These are phyloP conservation scores for Apiosordaria backusii DNA, from an alignment of 495 filamentous ascomycete species.

Conservation along the genomic window DNA sequence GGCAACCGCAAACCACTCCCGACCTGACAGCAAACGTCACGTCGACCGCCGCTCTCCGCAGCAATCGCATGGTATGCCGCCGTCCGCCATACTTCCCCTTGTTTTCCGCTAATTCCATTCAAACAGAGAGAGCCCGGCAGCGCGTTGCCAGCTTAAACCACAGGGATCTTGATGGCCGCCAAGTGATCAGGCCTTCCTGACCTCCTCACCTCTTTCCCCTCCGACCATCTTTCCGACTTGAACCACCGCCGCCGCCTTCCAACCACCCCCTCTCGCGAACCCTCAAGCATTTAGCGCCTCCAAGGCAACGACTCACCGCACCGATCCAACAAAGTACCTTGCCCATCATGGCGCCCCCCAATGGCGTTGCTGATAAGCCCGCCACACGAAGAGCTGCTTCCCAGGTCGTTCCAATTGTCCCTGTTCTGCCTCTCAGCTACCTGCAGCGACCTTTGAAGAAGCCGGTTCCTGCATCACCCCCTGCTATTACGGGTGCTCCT, in stretches of 20 bases:
- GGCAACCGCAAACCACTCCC: slow-evolving; percentile 13
- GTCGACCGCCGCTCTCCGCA: slow-evolving; percentile 9
- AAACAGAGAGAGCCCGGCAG: slow-evolving; percentile 18
- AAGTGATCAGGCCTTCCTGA: slow-evolving; percentile 21
- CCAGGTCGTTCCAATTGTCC: slow-evolving; percentile 23
- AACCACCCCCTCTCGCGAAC: background rate
- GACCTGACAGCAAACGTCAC: background rate
- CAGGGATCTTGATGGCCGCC: slow-evolving; percentile 15
- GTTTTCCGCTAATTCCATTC: background rate
- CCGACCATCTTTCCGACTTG: background rate
- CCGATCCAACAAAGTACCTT: background rate
- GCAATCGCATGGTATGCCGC: slow-evolving; percentile 11
- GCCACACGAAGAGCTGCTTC: slow-evolving; percentile 16
- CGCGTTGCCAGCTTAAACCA: slow-evolving; percentile 20
- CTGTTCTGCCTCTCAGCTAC: slow-evolving; percentile 32
- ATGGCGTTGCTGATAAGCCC: slow-evolving; percentile 24
- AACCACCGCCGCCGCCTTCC: background rate
- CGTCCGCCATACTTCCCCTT: background rate
- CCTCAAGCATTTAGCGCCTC: background rate
- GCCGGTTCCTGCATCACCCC: slow-evolving; percentile 10
- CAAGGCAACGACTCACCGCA: background rate
- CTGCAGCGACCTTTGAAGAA: slow-evolving; percentile 26
- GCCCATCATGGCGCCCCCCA: slow-evolving; percentile 29
- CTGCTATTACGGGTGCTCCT: slow-evolving; percentile 9
- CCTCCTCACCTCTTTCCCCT: background rate